Evolutionary conservation across 371 early-diverging fungal genomes (phyloP), one percentile per base, ranked within the genome.

Genomic region (Mortierella sp.): DNA sequence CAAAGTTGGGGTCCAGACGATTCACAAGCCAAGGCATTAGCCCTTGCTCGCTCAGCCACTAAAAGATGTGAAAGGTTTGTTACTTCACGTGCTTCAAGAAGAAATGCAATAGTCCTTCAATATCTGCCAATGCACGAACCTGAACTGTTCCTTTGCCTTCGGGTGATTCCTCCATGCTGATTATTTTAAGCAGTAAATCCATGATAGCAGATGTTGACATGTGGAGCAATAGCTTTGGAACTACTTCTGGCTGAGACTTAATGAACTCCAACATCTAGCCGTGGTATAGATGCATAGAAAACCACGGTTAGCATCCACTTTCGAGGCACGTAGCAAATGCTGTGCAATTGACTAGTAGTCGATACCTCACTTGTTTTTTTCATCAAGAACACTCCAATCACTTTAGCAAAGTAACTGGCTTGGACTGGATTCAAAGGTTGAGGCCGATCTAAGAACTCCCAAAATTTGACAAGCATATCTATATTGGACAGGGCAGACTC

Each of bases 121-220:
- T 28, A 9, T 28, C 28, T 29, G 23, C 12, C 28, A 53, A 23
- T 53, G 10, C 15, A 58, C 69, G 43, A 71, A 93, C 94, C 88
- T 90, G 88, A 29, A 94, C 89, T 54, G 92, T 85, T 7, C 95
- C 94, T 61, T 86, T 89, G 22, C 93, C 97, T 65, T 95, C 94
- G 12, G 94, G 89, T 23, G 95, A 81, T 75, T 97, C 98, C 69
- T 96, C 97, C 64, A 96, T 83, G 68, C 95, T 94, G 64, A 97
- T 94, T 17, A 98, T 85, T 62, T 96, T 97, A 54, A 98, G 87
- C 49, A 97, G 76, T 28, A 98, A 83, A 79, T 97, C 98, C 82
- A 95, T 94, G 51, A 97, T 92, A 3, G 96, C 90, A 29, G 95
- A 91, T 55, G 91, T 92, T 28, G 92, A 92, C 73, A 98, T 86